Evolutionary conservation across 164 flowering plant species (phyloP), one percentile per base, ranked within the genome.

Genomic region (Sextonia rubra): DNA sequence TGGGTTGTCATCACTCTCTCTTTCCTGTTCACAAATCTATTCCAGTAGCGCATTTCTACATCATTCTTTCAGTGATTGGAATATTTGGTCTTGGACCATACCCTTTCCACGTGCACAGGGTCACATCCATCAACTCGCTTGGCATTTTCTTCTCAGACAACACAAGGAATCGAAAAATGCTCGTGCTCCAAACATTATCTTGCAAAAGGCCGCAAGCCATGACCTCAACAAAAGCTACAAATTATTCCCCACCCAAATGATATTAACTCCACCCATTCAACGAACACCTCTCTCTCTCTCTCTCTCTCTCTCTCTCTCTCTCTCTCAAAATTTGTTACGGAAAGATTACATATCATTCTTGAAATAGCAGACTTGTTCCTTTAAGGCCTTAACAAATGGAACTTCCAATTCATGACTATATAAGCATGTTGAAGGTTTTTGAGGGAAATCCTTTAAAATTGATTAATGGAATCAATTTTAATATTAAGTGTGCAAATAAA

Each of bases 201-300:
- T 61, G 25, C 24, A 25, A 61, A 61, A 24, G 30, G 27, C 15
- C 25, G 23, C 44, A 37, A 37, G 18, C 64, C 24, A 61, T 37
- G 8, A 37, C 44, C 64, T 23, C 64, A 61, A 61, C 64, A 61
- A 61, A 61, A 61, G 64, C 64, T 61, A 26, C 64, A 61, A n/a
- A 12, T 9, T 61, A 22, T 61, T 61, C 64, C 27, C 64, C 23
- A 5, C 64, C 24, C 60, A 58, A 23, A 8, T 37, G 44, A 37
- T 5, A 3, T 37, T 37, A 8, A 37, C 44, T 37, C 44, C 44
- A 37, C 44, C 44, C 44, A 37, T 37, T 37, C 11, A 37, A 8
- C 44, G 8, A 37, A 37, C 44, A 37, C 44, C 44, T n/a, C 7
- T 17, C 61, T 58, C 61, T 23, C 26, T 61, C 27, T 22, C 64